Evolutionary conservation across 306 rosid species (phyloP).

Genomic region (Malus domestica): ASM211411v1 NC_041790.1:10336501-10337000

Average conservation of each 20-base stretch:
- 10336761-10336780: slow-evolving; percentile 23
- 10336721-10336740: slow-evolving; percentile 69
- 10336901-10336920: background rate
- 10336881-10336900: background rate
- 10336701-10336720: slow-evolving; percentile 83
- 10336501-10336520: too few relatives aligned
- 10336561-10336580: too few relatives aligned
- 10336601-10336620: too few relatives aligned
- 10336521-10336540: too few relatives aligned
- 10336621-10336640: background rate
- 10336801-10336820: slow-evolving; percentile 24
- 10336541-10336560: too few relatives aligned
- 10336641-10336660: background rate
- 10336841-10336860: slow-evolving; percentile 20
- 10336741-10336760: slow-evolving; percentile 13
- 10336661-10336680: slow-evolving; percentile 31
- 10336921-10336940: slow-evolving; percentile 16
- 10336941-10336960: too few relatives aligned
- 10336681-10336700: slow-evolving; percentile 75
- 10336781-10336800: slow-evolving; percentile 24
- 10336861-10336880: slow-evolving; percentile 32
- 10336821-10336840: slow-evolving; percentile 18
- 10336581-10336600: too few relatives aligned
- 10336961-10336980: background rate
- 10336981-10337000: background rate